phyloP scores from a whole-genome alignment of 345 rosid species.

The Corchorus olitorius region DNA sequence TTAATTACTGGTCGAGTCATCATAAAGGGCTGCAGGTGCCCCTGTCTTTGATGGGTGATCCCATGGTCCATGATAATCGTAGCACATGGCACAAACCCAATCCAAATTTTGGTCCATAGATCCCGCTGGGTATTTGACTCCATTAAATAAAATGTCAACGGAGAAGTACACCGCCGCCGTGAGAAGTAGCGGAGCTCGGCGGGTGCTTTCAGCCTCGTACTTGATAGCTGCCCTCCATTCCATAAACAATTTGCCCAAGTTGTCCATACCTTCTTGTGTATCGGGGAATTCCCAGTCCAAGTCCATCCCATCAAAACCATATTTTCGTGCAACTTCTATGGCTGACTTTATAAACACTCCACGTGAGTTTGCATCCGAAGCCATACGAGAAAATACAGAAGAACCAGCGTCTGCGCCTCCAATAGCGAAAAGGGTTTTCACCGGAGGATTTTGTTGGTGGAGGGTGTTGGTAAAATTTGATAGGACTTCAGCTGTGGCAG shows the following conservation, averaged over 20 bases:
- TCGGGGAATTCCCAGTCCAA: conserved; percentile 65
- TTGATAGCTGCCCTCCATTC: conserved; percentile 48
- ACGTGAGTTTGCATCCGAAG: conserved; percentile 34
- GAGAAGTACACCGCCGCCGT: conserved; percentile 63
- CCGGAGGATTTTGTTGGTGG: conserved; percentile 37
- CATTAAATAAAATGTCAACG: conserved; percentile 31
- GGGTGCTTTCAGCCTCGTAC: conserved; percentile 38
- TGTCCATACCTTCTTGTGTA: conserved; percentile 37
- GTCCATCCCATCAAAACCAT: conserved; percentile 59
- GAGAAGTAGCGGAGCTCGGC: conserved; percentile 40
- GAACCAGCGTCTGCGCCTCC: conserved; percentile 45
- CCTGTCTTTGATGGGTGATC: conserved; percentile 42
- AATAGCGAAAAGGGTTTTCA: conserved; percentile 51
- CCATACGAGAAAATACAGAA: conserved; percentile 35
- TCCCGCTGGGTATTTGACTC: conserved; percentile 30
- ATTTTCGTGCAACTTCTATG: conserved; percentile 42
- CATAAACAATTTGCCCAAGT: conserved; percentile 33
- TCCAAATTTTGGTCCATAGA: conserved; percentile 42
- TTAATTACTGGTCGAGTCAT: conserved; percentile 47
- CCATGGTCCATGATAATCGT: conserved; percentile 58
- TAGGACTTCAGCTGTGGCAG: conserved; percentile 20
- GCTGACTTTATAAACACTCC: conserved; percentile 45
- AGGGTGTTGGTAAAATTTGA: conserved; percentile 50
- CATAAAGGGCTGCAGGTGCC: conserved; percentile 44
- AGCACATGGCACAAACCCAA: conserved; percentile 54